Conservation (phyloP, 257 asterid genomes). For the Rauvolfia tetraphylla region DNA sequence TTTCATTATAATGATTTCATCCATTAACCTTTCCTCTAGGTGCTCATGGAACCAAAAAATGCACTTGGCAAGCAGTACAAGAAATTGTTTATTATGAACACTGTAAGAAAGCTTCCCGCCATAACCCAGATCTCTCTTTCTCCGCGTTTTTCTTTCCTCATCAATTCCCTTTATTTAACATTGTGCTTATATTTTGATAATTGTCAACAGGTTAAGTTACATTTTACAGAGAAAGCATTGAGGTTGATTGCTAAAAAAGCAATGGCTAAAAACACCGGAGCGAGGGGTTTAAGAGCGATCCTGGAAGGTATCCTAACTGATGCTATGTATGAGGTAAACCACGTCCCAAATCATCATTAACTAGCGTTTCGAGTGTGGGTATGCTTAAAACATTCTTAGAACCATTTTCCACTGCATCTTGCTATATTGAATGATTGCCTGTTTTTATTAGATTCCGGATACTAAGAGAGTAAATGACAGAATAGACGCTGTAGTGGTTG, state of each 20-base stretch:
- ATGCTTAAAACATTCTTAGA: background rate
- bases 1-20: background rate
- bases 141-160: background rate
- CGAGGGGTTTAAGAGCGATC: conserved; percentile 86
- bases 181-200: background rate
- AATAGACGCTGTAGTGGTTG: conserved; percentile 77
- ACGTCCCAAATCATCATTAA: background rate
- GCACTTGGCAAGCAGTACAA: conserved; percentile 92
- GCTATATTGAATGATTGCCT: background rate
- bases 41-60: conserved; percentile 78
- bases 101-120: conserved; percentile 39
- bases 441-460: conserved; percentile 65
- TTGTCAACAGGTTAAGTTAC: conserved; percentile 65
- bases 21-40: conserved; percentile 36
- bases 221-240: conserved; percentile 69
- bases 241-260: conserved; percentile 67
- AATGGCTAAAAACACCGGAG: conserved; percentile 82
- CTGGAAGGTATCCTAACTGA: conserved; percentile 78
- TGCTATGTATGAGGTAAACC: conserved; percentile 86
- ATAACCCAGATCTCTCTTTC: background rate
- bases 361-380: background rate
- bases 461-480: conserved; percentile 50
- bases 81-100: conserved; percentile 77
- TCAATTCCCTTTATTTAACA: background rate
- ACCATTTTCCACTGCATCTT: background rate